Percentiles rank a stretch among this genome's conserved stretches.
Evolutionary conservation across 2,329 filamentous ascomycete genomes (phyloP).

Genomic region (Aspergillus niger): DNA sequence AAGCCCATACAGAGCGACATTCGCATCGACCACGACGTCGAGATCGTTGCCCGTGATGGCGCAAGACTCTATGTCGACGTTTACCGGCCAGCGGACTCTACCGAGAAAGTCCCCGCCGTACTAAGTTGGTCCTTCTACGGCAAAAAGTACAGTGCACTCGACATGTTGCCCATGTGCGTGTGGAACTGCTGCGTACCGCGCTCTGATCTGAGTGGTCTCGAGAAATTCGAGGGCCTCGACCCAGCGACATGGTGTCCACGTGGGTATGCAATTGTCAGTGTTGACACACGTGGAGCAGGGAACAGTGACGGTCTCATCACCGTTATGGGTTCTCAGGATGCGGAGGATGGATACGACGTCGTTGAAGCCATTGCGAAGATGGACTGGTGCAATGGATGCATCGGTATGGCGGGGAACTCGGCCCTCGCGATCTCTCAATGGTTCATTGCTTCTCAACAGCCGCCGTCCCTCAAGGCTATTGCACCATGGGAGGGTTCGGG

Average conservation of each 20-base stretch:
- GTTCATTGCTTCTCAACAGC: conserved; percentile 46
- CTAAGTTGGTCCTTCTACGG: conserved; percentile 51
- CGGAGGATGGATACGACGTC: conserved; percentile 50
- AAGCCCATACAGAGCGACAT: conserved; percentile 43
- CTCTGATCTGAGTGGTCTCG: conserved; percentile 28
- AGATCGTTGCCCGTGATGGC: conserved; percentile 48
- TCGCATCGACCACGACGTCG: conserved; percentile 49
- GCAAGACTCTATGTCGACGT: conserved; percentile 47
- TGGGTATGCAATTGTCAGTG: conserved; percentile 40
- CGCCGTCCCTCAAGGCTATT: conserved; percentile 47
- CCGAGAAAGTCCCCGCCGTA: conserved; percentile 45
- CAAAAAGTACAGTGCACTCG: conserved; percentile 46
- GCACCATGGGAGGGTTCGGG: conserved; percentile 52
- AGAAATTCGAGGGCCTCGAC: conserved; percentile 50
- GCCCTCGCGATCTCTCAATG: conserved; percentile 47
- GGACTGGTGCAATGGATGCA: conserved; percentile 49
- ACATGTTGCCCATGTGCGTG: conserved; percentile 42
- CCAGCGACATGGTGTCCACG: conserved; percentile 36
- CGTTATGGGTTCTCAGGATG: conserved; percentile 48
- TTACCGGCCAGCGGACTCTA: conserved; percentile 42
- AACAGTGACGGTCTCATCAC: conserved; percentile 40
- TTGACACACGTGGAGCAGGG: conserved; percentile 38
- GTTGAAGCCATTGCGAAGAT: conserved; percentile 46
- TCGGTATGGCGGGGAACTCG: conserved; percentile 51
- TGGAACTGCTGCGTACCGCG: conserved; percentile 43